Evolutionary conservation across 2,329 filamentous ascomycete genomes (phyloP), one percentile per base, ranked within the genome.

Genomic region (Pleoardoris graminearum): DNA sequence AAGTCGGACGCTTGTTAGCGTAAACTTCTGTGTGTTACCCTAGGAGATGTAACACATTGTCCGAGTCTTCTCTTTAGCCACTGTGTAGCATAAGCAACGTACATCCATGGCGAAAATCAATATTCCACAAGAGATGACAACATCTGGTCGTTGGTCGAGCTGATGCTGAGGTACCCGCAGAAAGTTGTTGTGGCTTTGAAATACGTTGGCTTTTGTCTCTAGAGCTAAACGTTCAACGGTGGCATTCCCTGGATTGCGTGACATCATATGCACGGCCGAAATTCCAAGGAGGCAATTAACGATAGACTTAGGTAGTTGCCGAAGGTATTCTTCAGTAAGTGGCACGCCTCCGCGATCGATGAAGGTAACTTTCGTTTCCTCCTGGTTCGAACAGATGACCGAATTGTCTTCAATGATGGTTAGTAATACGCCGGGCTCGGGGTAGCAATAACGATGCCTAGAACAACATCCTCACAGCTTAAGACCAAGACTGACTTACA

Each of bases 21-120:
- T n/a, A n/a, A n/a, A n/a, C n/a, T n/a, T n/a, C n/a, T n/a, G n/a
- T n/a, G n/a, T n/a, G n/a, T n/a, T n/a, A n/a, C n/a, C n/a, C n/a
- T n/a, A n/a, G n/a, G n/a, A n/a, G n/a, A n/a, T n/a, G n/a, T n/a
- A n/a, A n/a, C n/a, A n/a, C n/a, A n/a, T n/a, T n/a, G n/a, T n/a
- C n/a, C n/a, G n/a, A n/a, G n/a, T n/a, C n/a, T n/a, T n/a, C n/a
- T n/a, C n/a, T n/a, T n/a, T n/a, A n/a, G n/a, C n/a, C n/a, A n/a
- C n/a, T n/a, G n/a, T n/a, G n/a, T n/a, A 16, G 7, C 5, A 14
- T 14, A 10, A 32, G 23, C 23, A 16, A 51, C 63, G 30, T 56
- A 66, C 63, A 50, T 66, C 63, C 58, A 66, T 63, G 3, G 61
- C 58, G 46, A 60, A 64, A 14, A 66, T 55, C n/a, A 66, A 42